These are phyloP conservation scores for Pulicaria dysenterica DNA, from an alignment of 129 eudicot genomes.

Conservation along the genomic window DNA sequence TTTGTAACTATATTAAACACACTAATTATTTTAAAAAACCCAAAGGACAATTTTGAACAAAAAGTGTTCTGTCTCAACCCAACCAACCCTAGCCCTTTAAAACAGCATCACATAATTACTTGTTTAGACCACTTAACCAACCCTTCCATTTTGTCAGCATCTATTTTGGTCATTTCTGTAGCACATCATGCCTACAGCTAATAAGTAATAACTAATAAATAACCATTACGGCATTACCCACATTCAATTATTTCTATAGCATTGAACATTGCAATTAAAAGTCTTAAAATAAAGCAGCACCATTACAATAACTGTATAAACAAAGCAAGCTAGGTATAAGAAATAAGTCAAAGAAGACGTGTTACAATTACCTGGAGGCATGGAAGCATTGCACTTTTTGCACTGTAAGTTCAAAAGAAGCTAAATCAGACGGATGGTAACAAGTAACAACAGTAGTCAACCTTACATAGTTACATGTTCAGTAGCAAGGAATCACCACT, in stretches of 20 bases:
- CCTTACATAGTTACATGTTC: neutral
- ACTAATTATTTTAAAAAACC: too few relatives aligned
- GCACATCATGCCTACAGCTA: neutral
- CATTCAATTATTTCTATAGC: neutral
- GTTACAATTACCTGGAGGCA: slow-evolving; percentile 55
- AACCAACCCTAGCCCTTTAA: too few relatives aligned
- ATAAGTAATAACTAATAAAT: neutral
- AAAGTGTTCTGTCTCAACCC: too few relatives aligned
- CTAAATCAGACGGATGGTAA: slow-evolving; percentile 26
- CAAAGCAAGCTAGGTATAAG: neutral
- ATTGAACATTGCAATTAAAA: neutral
- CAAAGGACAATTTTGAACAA: too few relatives aligned
- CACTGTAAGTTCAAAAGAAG: slow-evolving; percentile 53
- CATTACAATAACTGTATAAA: neutral
- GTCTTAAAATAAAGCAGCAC: neutral
- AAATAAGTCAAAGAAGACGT: slow-evolving; percentile 7
- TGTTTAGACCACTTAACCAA: too few relatives aligned
- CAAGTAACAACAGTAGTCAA: slow-evolving; percentile 24
- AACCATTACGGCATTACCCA: neutral
- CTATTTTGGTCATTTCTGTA: neutral
- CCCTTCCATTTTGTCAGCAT: neutral
- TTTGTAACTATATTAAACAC: too few relatives aligned
- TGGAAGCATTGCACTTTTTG: slow-evolving; percentile 80
- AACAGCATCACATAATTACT: too few relatives aligned
- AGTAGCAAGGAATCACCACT: neutral